Base-by-base conservation (phyloP, 2,329 filamentous ascomycete genomes). In the Beauveria sp. region DNA sequence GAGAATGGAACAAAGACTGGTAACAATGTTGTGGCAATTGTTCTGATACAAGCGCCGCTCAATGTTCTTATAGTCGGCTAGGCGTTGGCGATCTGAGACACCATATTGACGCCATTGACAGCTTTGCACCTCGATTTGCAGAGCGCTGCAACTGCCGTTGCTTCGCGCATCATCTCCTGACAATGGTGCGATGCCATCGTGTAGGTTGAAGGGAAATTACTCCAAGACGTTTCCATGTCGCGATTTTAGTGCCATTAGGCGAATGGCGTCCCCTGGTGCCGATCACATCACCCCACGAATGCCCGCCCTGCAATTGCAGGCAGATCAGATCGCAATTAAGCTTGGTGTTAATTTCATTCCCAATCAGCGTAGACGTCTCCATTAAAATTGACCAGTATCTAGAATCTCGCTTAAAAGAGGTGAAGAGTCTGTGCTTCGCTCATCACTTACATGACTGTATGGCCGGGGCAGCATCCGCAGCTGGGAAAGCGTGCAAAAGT, bases 1-100 rank as follows among this genome's bases (percentile, higher is more conserved):
- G 34, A n/a, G 26, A 14, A 12, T n/a, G 5, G 7, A 26, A 26
- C 16, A 37, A 26, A 28, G 30, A 7, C 8, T 12, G 41, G 44
- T 16, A 41, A 55, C 6, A n/a, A 6, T 41, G 22, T 12, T 24
- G 43, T 44, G 12, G 22, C 5, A 16, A 24, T 44, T 44, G 12
- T 52, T 22, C 2, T 22, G 5, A 12, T 44, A 34, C 24, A 12
- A 34, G 56, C 24, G 40, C 10, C 7, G 1, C 47, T 24, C 14
- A 5, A 9, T 24, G 14, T 26, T 59, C 56, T 59, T 59, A 51
- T 51, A 51, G 24, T 37, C 46, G 22, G 6, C 16, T 43, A 2
- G 26, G 26, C 26, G 57, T 47, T 59, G 40, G 41, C 57, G 57
- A 54, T 47, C 41, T 59, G 50, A 59, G 57, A 59, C 57, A 59